Evolutionary conservation across 306 rosid genomes (phyloP), one percentile per base, ranked within the genome.

Genomic region (Clitoria ternatea): DNA sequence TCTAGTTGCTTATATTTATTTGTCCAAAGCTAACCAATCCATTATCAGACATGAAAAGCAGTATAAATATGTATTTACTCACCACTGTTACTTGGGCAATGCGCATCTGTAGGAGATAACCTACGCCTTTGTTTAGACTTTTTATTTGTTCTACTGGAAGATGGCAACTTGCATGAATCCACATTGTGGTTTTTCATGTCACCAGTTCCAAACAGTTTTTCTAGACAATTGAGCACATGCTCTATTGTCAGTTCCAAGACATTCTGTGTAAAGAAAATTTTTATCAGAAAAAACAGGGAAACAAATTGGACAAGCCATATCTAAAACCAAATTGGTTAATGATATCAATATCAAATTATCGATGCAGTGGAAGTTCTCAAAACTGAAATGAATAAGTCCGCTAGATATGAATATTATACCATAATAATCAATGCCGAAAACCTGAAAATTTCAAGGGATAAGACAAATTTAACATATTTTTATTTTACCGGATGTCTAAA

Each of bases 201-300:
- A 65, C 63, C 81, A 43, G 77, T 77, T 79, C 69, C 82, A 79
- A 80, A 80, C 47, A 87, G 78, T 72, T 89, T 85, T 68, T 83
- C 88, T 20, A 83, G 37, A 77, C 90, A 90, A 72, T 80, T 66
- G 73, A 85, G 73, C 65, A 88, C 45, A 72, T 87, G 89, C 72
- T 81, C 87, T 55, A 87, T 63, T 72, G 96, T 73, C 74, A 66
- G 77, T 59, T 88, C 89, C 84, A 88, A 66, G 48, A 65, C 77
- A 36, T 81, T 66, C 89, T 79, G 88, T 79, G 30, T 48, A 74
- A 79, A 27, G 27, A 48, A 47, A 71, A 39, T 1, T 27, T 22
- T 26, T 26, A 27, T 29, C 40, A 59, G 55, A 56, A 42, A 35
- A 57, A 42, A 32, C 7, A 22, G 44, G 30, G 18, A 15, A 74